These are phyloP conservation scores for Pseudogymnoascus sp. DNA, from an alignment of 2,329 filamentous ascomycete species.

Conservation along the genomic window DNA sequence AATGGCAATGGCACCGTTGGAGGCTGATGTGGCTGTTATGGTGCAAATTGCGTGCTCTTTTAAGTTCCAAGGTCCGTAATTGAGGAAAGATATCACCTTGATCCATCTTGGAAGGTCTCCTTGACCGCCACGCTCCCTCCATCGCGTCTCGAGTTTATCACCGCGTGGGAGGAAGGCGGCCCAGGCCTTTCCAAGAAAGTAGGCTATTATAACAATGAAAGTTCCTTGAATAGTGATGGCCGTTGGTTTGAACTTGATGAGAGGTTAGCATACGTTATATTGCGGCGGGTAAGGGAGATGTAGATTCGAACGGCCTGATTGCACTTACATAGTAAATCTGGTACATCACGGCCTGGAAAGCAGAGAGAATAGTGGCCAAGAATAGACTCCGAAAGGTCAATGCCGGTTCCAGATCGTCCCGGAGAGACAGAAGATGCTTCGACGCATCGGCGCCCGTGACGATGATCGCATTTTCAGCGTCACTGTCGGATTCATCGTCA, in stretches of 20 bases:
- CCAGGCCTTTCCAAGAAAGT: conserved; percentile 45
- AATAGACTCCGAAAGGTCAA: conserved; percentile 47
- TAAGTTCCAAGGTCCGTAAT: conserved; percentile 42
- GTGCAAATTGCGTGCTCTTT: conserved; percentile 49
- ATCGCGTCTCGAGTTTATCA: conserved; percentile 39
- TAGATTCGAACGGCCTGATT: not conserved
- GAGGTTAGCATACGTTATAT: conserved; percentile 11
- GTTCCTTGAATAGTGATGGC: conserved; percentile 40
- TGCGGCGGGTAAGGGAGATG: not conserved
- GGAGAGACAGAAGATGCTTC: conserved; percentile 38
- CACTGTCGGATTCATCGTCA: conserved; percentile 25
- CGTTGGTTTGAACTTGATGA: conserved; percentile 44
- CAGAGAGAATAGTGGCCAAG: conserved; percentile 40
- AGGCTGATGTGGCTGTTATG: conserved; percentile 46
- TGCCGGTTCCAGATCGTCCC: conserved; percentile 44
- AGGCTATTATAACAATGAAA: conserved; percentile 49
- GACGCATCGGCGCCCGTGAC: conserved; percentile 44
- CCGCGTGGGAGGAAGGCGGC: conserved; percentile 42
- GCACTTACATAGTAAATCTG: conserved; percentile 44
- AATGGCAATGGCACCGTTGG: conserved; percentile 36
- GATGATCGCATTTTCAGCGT: conserved; percentile 38
- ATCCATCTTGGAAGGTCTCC: conserved; percentile 37
- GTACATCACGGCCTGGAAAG: conserved; percentile 46
- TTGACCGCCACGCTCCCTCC: conserved; percentile 35
- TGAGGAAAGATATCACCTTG: conserved; percentile 36